Percentiles rank a stretch among this genome's conserved stretches.
Evolutionary conservation across 192 early-diverging fungal genomes (phyloP).

Genomic region (Chytriomyces confervae): DNA sequence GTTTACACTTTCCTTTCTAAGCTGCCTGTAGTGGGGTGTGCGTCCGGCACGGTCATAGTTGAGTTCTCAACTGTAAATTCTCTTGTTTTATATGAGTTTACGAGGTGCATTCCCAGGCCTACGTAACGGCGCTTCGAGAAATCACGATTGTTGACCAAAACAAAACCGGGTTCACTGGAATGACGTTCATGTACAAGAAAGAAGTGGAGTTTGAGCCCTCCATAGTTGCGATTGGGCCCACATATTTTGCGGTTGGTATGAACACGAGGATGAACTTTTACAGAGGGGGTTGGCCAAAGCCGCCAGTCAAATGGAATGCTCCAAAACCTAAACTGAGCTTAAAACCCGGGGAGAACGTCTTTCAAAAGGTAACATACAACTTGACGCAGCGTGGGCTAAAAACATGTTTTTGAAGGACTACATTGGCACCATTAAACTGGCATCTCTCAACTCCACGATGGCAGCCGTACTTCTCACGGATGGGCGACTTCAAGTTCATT

Average conservation of each 20-base stretch:
- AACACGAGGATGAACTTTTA: slow-evolving; percentile 27
- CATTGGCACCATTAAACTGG: slow-evolving; percentile 29
- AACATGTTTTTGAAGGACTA: slow-evolving; percentile 34
- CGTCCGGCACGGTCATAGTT: slow-evolving; percentile 42
- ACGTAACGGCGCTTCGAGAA: slow-evolving; percentile 44
- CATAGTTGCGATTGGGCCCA: slow-evolving; percentile 42
- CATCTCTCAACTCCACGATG: slow-evolving; percentile 45
- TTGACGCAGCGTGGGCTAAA: not conserved
- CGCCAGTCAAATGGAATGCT: slow-evolving; percentile 18
- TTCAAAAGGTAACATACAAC: slow-evolving; percentile 17
- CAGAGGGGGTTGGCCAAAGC: slow-evolving; percentile 29
- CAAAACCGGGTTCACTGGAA: slow-evolving; percentile 6
- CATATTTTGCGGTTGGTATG: slow-evolving; percentile 32
- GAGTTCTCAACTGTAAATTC: not conserved
- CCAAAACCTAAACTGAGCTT: slow-evolving; percentile 25
- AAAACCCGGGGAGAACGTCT: slow-evolving; percentile 31
- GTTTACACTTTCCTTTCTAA: slow-evolving; percentile 50
- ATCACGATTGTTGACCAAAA: slow-evolving; percentile 49
- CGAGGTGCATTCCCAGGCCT: slow-evolving; percentile 22
- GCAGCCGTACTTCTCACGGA: slow-evolving; percentile 42
- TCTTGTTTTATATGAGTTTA: not conserved
- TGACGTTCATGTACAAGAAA: slow-evolving; percentile 34
- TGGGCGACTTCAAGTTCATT: slow-evolving; percentile 51
- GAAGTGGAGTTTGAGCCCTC: slow-evolving; percentile 48
- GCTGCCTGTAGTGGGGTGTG: slow-evolving; percentile 46